phyloP scores from a whole-genome alignment of 2,329 filamentous ascomycete species.

The Pseudogymnoascus sp. region DNA sequence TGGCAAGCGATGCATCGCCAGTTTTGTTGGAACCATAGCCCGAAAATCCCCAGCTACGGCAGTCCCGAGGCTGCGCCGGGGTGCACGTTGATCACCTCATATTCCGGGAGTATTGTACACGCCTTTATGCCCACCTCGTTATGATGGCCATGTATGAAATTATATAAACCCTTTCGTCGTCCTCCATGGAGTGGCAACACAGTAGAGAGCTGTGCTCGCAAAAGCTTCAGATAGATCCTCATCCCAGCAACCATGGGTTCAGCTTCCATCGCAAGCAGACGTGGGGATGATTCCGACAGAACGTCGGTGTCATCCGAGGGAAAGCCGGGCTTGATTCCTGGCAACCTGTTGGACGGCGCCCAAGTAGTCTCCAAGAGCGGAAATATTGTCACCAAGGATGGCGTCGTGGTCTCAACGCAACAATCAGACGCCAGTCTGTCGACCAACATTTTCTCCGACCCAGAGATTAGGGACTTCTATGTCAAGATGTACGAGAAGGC shows the following conservation, averaged over 20 bases:
- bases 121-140: neutral
- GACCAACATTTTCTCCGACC: conserved; percentile 19
- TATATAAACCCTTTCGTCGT: conserved; percentile 1
- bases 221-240: neutral
- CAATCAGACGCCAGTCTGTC: conserved; percentile 9
- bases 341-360: conserved; percentile 9
- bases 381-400: conserved; percentile 14
- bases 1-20: conserved; percentile 1
- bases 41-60: neutral
- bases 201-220: conserved; percentile 5
- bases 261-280: neutral
- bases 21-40: conserved; percentile 1
- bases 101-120: neutral
- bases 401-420: conserved; percentile 11
- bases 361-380: conserved; percentile 10
- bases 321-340: neutral
- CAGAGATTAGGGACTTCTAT: conserved; percentile 21
- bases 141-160: neutral
- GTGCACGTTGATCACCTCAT: conserved; percentile 5
- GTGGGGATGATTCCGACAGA: conserved; percentile 2
- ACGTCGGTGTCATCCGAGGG: neutral
- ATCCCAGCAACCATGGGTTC: conserved; percentile 1
- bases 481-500: conserved; percentile 21
- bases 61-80: neutral
- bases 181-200: neutral